Evolutionary conservation across 768 basidiomycete species (phyloP).

Genomic region (Termitomyces titanicus): DNA sequence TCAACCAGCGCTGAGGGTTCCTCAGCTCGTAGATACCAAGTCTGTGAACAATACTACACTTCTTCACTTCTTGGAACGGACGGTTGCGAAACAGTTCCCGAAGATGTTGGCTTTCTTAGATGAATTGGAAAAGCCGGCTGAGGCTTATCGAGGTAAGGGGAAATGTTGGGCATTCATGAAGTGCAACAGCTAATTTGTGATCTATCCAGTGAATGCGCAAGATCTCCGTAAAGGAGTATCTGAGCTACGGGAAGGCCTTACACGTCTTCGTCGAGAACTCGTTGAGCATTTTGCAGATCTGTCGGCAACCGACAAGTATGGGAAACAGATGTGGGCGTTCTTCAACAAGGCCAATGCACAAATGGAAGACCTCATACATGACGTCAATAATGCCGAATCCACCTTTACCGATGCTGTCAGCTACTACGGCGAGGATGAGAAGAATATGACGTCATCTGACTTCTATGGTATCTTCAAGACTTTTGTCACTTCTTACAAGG

Average conservation of each 20-base stretch:
- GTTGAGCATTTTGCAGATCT: slow-evolving; percentile 75
- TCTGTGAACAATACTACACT: slow-evolving; percentile 92
- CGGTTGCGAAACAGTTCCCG: slow-evolving; percentile 83
- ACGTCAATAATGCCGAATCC: slow-evolving; percentile 81
- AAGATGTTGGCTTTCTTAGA: slow-evolving; percentile 85
- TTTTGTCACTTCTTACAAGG: slow-evolving; percentile 91
- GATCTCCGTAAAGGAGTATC: slow-evolving; percentile 76
- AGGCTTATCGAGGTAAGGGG: slow-evolving; percentile 84
- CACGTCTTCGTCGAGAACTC: slow-evolving; percentile 75
- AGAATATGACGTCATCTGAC: slow-evolving; percentile 79
- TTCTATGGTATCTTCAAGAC: slow-evolving; percentile 98
- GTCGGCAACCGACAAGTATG: slow-evolving; percentile 72
- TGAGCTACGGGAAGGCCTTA: slow-evolving; percentile 75
- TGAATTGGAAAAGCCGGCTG: slow-evolving; percentile 84
- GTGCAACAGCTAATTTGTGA: slow-evolving; percentile 7
- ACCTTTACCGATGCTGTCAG: slow-evolving; percentile 81
- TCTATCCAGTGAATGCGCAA: slow-evolving; percentile 68
- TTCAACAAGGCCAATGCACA: slow-evolving; percentile 69
- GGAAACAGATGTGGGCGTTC: slow-evolving; percentile 91
- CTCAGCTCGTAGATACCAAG: slow-evolving; percentile 94
- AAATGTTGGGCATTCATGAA: neutral
- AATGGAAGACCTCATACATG: slow-evolving; percentile 81
- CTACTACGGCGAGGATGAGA: slow-evolving; percentile 94
- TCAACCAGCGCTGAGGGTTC: neutral
- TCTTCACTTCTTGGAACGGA: slow-evolving; percentile 90